phyloP scores from a whole-genome alignment of 129 eudicot genomes.

The Helianthus tuberosus region DNA sequence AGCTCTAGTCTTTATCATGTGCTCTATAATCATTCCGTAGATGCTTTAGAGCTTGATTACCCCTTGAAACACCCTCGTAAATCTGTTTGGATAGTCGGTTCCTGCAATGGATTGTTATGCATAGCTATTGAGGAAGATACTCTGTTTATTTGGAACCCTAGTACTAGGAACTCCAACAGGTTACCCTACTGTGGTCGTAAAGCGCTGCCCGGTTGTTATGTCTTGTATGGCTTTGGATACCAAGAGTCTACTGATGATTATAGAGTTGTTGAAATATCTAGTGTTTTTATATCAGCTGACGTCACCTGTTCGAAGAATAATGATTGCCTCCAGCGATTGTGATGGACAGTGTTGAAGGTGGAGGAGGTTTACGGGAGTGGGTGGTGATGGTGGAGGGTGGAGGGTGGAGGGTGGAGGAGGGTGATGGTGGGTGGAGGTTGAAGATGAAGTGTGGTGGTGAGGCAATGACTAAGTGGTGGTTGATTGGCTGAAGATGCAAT shows the following conservation, averaged over 20 bases:
- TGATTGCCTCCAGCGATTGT: no score
- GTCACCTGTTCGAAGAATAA: no score
- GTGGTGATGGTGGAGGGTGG: no score
- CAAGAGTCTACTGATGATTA: conserved; percentile 50
- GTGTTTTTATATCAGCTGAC: no score
- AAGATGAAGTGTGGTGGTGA: no score
- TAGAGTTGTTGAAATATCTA: conserved; percentile 51
- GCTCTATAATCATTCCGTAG: conserved; percentile 13
- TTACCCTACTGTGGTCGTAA: conserved; percentile 32
- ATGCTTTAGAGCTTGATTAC: conserved; percentile 33
- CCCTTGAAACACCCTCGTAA: conserved; percentile 44
- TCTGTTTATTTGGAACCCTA: conserved; percentile 66
- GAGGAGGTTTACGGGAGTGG: no score
- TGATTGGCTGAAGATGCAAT: no score
- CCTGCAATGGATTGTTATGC: conserved; percentile 57
- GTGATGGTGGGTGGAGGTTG: no score
- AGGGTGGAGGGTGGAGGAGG: no score
- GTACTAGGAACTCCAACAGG: conserved; percentile 35
- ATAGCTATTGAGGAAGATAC: conserved; percentile 43
- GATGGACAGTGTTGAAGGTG: no score
- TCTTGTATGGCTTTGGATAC: conserved; percentile 58
- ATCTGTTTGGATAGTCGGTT: conserved; percentile 44
- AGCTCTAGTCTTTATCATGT: conserved; percentile 29
- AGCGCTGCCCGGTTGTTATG: conserved; percentile 9
- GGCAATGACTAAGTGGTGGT: no score